Evolutionary conservation across 768 basidiomycete genomes (phyloP).

Genomic region (Russula earlei): DNA sequence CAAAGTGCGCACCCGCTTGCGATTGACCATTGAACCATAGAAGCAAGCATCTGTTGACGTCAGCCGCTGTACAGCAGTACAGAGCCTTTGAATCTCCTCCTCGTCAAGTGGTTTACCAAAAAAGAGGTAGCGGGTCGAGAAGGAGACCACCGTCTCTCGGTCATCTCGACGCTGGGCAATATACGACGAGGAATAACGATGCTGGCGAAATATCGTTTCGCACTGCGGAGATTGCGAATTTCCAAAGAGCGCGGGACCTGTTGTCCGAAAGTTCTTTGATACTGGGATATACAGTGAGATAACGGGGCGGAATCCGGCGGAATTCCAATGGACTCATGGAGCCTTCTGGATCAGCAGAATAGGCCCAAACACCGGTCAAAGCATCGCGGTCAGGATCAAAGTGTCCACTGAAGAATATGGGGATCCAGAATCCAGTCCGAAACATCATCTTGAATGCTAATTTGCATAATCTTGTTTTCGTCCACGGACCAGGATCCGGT

Average conservation of each 20-base stretch:
- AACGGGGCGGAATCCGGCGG: slow-evolving; percentile 21
- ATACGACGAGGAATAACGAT: slow-evolving; percentile 25
- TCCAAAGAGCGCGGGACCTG: slow-evolving; percentile 26
- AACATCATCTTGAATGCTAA: slow-evolving; percentile 19
- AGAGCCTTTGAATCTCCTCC: slow-evolving; percentile 20
- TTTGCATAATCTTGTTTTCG: slow-evolving; percentile 9
- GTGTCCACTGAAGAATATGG: slow-evolving; percentile 1
- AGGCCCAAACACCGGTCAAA: slow-evolving; percentile 5
- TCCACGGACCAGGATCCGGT: slow-evolving; percentile 15
- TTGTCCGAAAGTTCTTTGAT: slow-evolving; percentile 21
- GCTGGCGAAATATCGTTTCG: slow-evolving; percentile 20
- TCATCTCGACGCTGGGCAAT: slow-evolving; percentile 26
- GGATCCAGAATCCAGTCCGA: background rate
- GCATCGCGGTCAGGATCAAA: slow-evolving; percentile 5
- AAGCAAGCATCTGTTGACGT: slow-evolving; percentile 24
- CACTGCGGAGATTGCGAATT: slow-evolving; percentile 24
- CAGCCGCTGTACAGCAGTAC: slow-evolving; percentile 15
- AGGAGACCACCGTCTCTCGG: slow-evolving; percentile 22
- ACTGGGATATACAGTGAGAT: slow-evolving; percentile 23
- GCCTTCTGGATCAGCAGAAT: background rate
- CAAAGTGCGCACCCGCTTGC: background rate
- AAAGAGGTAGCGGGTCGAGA: slow-evolving; percentile 19
- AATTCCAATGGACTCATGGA: slow-evolving; percentile 19
- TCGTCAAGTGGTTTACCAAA: slow-evolving; percentile 20
- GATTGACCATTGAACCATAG: slow-evolving; percentile 19